Percentiles rank a stretch among this genome's conserved stretches.
These are phyloP conservation scores for Blakeslea trispora DNA, from an alignment of 371 early-diverging fungal species.

Conservation along the genomic window DNA sequence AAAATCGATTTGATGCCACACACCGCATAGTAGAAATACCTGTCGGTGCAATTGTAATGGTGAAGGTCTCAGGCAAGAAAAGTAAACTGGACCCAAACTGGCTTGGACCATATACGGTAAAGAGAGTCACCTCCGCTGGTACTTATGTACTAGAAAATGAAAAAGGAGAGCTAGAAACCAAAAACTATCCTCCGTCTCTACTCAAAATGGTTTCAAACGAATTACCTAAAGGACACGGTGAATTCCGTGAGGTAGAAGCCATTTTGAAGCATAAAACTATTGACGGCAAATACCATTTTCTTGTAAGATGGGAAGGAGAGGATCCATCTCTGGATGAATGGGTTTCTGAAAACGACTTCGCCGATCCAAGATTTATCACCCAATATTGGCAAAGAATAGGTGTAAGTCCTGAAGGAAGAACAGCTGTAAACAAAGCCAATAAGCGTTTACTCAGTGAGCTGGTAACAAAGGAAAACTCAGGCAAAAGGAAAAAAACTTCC, in stretches of 20 bases:
- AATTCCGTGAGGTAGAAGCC: constrained; percentile 8
- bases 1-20: not conserved
- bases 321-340: constrained; percentile 3
- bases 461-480: no score
- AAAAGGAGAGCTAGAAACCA: not conserved
- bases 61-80: not conserved
- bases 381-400: constrained; percentile 3
- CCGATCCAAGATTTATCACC: constrained; percentile 1
- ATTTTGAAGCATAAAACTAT: not conserved
- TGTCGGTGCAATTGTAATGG: constrained; percentile 2
- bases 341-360: constrained; percentile 11
- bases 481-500: no score
- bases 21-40: not conserved
- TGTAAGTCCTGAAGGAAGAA: no score
- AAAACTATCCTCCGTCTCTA: not conserved
- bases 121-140: not conserved
- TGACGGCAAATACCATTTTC: constrained; percentile 2
- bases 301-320: constrained; percentile 14
- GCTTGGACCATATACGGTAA: not conserved
- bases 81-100: not conserved
- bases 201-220: constrained; percentile 14
- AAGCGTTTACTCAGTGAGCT: no score
- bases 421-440: no score
- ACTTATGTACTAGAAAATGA: not conserved
- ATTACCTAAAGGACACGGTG: constrained; percentile 5